Percentiles rank a stretch among this genome's conserved stretches.
These are phyloP conservation scores for Trametes sp. DNA, from an alignment of 1,284 basidiomycete species.

Conservation along the genomic window DNA sequence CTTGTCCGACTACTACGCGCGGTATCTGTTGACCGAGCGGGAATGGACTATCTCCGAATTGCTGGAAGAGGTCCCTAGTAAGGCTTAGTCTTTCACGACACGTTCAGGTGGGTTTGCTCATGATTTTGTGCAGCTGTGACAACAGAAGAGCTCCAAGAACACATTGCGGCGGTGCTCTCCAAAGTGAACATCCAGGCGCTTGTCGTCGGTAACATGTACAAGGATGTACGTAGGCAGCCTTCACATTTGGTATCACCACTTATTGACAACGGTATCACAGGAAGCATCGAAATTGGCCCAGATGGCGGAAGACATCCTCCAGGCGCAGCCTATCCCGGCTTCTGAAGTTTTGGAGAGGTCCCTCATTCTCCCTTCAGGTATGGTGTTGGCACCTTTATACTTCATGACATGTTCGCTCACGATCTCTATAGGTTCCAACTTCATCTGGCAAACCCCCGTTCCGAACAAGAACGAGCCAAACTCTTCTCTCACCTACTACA, in stretches of 20 bases:
- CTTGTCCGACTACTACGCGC: constrained; percentile 82
- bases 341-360: constrained; percentile 68
- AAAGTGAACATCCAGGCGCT: constrained; percentile 81
- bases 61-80: constrained; percentile 80
- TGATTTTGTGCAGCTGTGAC: constrained; percentile 62
- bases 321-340: constrained; percentile 61
- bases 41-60: constrained; percentile 87
- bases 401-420: constrained; percentile 13
- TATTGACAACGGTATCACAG: constrained; percentile 48
- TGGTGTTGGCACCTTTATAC: background rate
- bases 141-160: constrained; percentile 75
- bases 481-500: constrained; percentile 82
- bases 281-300: constrained; percentile 82
- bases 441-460: constrained; percentile 74
- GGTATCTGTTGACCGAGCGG: constrained; percentile 73
- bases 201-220: constrained; percentile 86
- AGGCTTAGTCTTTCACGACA: no score
- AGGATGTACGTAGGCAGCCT: constrained; percentile 62
- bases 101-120: no score
- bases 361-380: constrained; percentile 75
- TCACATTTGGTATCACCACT: no score
- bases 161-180: constrained; percentile 70
- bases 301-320: constrained; percentile 75
- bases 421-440: constrained; percentile 65
- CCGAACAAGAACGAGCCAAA: constrained; percentile 91